Conservation (phyloP, 2,329 filamentous ascomycete species). For the Scleromitrula shiraiana region DNA sequence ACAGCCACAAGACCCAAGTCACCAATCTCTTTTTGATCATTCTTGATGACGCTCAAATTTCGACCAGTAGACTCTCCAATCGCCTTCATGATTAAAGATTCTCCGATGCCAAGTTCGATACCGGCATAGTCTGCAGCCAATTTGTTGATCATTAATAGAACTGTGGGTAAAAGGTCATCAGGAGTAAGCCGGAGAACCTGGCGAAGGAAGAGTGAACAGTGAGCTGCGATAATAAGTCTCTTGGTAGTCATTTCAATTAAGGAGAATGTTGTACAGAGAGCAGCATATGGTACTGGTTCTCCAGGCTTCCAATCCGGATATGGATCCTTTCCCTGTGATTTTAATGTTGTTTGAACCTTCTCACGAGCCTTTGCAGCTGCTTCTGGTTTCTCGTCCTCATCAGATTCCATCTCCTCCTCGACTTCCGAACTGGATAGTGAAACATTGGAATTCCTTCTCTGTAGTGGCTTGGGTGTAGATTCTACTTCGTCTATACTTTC, state of each 20-base stretch:
- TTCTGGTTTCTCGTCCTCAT: conserved; percentile 59
- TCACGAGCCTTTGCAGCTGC: conserved; percentile 67
- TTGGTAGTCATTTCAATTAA: conserved; percentile 93
- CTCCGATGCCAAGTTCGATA: conserved; percentile 95
- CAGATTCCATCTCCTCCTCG: conserved; percentile 36
- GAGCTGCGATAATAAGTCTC: conserved; percentile 75
- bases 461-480: conserved; percentile 22
- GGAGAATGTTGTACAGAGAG: conserved; percentile 89
- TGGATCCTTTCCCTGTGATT: conserved; percentile 62
- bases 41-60: conserved; percentile 81
- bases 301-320: conserved; percentile 93
- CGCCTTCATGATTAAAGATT: conserved; percentile 97
- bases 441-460: conserved; percentile 25
- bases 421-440: conserved; percentile 39
- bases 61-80: conserved; percentile 92
- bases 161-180: conserved; percentile 75
- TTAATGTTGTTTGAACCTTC: conserved; percentile 71
- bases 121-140: conserved; percentile 93
- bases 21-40: conserved; percentile 92
- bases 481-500: conserved; percentile 35
- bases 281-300: conserved; percentile 85
- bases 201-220: conserved; percentile 83
- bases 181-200: conserved; percentile 93
- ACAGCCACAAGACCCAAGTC: conserved; percentile 91
- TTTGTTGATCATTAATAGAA: conserved; percentile 96